Evolutionary conservation across 1,139 yeast species (phyloP), one percentile per base, ranked within the genome.

Genomic region (Candida albicans): DNA sequence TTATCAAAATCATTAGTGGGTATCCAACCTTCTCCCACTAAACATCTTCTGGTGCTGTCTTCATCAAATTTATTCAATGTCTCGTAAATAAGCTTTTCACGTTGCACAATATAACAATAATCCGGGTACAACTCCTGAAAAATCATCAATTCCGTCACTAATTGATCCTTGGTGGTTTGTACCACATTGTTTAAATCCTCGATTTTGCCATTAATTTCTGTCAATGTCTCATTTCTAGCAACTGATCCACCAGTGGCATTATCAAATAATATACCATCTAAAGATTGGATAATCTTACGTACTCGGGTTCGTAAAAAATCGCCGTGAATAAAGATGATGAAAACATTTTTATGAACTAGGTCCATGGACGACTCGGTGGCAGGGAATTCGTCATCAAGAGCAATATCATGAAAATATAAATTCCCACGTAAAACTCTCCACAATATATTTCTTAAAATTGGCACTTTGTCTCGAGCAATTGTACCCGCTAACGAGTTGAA

Each of bases 1-100:
- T 48, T 51, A 8, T 44, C 49, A 41, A 62, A 57, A 43, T 71
- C 74, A 13, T 55, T 50, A 27, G 53, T 56, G 1, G 96, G 96
- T 31, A 90, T 77, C 99, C 99, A 93, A 28, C 98, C 99, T 70
- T 93, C 99, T n/a, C 96, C 98, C 47, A 93, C 89, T 44, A 93
- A 71, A 48, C 95, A 87, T 56, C 93, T 80, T 65, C 98, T 79
- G 32, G 89, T 82, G 46, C 83, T 81, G 61, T 91, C 97, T 61
- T 83, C 88, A 59, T 86, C 87, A 65, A 91, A 90, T 55, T 80
- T 74, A 64, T 91, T 91, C 61, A 93, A 73, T 0, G 87, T 77
- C 52, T 84, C 79, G 62, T 82, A 89, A 32, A 90, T 82, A 28
- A 84, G 73, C 57, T 83, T 82, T 57, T 93, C 99, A 55, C 87